A percentile compares a stretch with the other conserved stretches of the same genome.
Evolutionary conservation across 768 basidiomycete genomes (phyloP).

Genomic region (Lactarius quietus): DNA sequence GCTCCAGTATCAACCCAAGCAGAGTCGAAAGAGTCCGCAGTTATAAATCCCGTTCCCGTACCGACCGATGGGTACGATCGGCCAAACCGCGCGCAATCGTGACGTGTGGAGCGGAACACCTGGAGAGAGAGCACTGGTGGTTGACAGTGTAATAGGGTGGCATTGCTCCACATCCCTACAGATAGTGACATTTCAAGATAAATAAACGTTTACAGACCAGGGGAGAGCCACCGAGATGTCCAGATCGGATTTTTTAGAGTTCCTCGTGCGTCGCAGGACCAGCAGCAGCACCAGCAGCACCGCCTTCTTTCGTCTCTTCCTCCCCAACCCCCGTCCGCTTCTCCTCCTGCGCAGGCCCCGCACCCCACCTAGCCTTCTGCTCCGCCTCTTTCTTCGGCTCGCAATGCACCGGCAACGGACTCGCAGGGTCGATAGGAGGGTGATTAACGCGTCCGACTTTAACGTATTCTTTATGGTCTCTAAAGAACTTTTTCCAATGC

Average conservation of each 20-base stretch:
- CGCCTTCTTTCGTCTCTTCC: too few relatives aligned
- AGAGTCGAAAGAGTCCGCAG: background rate
- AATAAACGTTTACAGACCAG: too few relatives aligned
- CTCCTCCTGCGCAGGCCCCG: too few relatives aligned
- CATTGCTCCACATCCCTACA: too few relatives aligned
- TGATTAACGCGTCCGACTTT: conserved; percentile 77
- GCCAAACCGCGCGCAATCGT: background rate
- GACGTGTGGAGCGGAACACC: background rate
- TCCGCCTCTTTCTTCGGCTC: conserved; percentile 51
- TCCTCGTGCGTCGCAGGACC: conserved; percentile 18
- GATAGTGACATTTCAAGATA: too few relatives aligned
- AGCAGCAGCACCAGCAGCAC: too few relatives aligned
- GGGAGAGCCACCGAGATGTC: background rate
- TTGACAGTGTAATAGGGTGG: too few relatives aligned
- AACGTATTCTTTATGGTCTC: conserved; percentile 71
- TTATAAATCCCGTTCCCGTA: too few relatives aligned
- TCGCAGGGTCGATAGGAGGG: conserved; percentile 69
- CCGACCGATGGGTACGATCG: background rate
- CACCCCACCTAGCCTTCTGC: conserved; percentile 27
- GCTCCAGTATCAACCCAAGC: too few relatives aligned
- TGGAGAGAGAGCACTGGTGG: too few relatives aligned
- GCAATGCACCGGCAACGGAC: conserved; percentile 73
- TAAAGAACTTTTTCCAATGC: conserved; percentile 91
- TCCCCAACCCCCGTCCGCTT: too few relatives aligned
- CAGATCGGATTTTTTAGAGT: background rate